Base-by-base conservation (phyloP, 352 stramenopile genomes). In the Phytophthora melonis region DNA sequence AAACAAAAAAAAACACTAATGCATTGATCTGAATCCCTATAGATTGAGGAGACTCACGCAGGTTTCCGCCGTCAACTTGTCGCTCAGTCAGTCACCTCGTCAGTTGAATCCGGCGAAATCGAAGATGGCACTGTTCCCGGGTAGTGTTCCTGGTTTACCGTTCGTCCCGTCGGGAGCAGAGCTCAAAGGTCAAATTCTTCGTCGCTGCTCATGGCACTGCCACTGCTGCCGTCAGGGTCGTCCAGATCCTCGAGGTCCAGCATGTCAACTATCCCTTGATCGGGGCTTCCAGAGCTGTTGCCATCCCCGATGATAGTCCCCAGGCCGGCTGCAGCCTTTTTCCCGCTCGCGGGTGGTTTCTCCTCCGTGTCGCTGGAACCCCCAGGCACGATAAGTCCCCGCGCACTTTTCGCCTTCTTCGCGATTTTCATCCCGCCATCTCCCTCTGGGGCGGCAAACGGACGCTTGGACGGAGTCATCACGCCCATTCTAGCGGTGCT, bases 71-170 rank as follows among this genome's bases (percentile, higher is more conserved):
- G 23, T 14, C 71, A 72, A 50, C 30, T 78, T 25, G 30, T 77
- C 27, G 23, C 47, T 66, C 67, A 54, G 32, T 77, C 68, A 16
- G n/a, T 25, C 13, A 74, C 57, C 18, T 81, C 68, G 32, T 82
- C 78, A 10, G 27, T 80, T 43, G 75, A 82, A 66, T 79, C 66
- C 19, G 72, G 69, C 25, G 72, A 82, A 65, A 16, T 81, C 16
- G 70, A 80, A 75, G 75, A 82, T 18, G 67, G 68, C 23, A 10
- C 25, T 16, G 0, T 77, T 23, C 43, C 49, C 39, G 57, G 43
- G 13, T 73, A 63, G 58, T 50, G 18, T 21, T 10, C 45, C 45
- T 25, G 30, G 25, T 64, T 45, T 11, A 25, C 43, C 43, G 21
- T 54, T 54, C n/a, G 6, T 62, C 25, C 19, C 50, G n/a, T 43